phyloP scores from a whole-genome alignment of 2,329 filamentous ascomycete genomes.

The Thyridium curvatum region DNA sequence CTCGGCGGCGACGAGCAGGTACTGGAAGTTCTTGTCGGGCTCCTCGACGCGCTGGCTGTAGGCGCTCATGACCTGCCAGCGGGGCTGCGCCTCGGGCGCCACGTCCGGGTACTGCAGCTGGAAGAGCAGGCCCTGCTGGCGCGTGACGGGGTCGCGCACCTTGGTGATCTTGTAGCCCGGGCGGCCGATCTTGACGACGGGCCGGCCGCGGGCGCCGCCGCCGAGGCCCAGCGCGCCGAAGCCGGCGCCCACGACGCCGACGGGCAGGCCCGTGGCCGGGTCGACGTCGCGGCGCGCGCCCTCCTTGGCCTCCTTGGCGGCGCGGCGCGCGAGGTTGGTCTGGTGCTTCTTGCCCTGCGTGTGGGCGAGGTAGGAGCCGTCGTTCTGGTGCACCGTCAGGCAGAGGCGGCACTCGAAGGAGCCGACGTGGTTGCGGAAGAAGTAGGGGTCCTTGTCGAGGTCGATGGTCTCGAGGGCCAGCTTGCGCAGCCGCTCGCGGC shows the following conservation, averaged over 20 bases:
- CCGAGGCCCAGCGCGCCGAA: constrained; percentile 49
- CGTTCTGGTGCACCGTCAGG: constrained; percentile 96
- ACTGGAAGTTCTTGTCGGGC: constrained; percentile 90
- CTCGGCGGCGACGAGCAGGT: constrained; percentile 89
- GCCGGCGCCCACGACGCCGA: constrained; percentile 70
- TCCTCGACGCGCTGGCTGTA: constrained; percentile 95
- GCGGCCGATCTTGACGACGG: constrained; percentile 88
- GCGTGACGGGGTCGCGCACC: constrained; percentile 78
- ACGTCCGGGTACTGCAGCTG: constrained; percentile 96
- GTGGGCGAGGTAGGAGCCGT: constrained; percentile 96
- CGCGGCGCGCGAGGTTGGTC: constrained; percentile 92
- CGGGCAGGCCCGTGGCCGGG: constrained; percentile 62
- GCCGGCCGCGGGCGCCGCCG: constrained; percentile 60
- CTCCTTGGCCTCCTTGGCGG: constrained; percentile 91
- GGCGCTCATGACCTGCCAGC: constrained; percentile 95
- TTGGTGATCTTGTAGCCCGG: constrained; percentile 99
- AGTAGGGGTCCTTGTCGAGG: constrained; percentile 98
- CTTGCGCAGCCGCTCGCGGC: constrained; percentile 93
- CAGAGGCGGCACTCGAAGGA: constrained; percentile 97
- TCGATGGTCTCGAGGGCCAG: constrained; percentile 98
- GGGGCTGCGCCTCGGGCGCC: constrained; percentile 64
- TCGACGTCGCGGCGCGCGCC: constrained; percentile 65
- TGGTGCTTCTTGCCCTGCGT: constrained; percentile 99
- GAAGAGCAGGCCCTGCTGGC: constrained; percentile 88
- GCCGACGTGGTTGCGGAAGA: constrained; percentile 99